Evolutionary conservation across 139 green algal species (phyloP), one percentile per base, ranked within the genome.

Genomic region (Tetraselmis chui): DNA sequence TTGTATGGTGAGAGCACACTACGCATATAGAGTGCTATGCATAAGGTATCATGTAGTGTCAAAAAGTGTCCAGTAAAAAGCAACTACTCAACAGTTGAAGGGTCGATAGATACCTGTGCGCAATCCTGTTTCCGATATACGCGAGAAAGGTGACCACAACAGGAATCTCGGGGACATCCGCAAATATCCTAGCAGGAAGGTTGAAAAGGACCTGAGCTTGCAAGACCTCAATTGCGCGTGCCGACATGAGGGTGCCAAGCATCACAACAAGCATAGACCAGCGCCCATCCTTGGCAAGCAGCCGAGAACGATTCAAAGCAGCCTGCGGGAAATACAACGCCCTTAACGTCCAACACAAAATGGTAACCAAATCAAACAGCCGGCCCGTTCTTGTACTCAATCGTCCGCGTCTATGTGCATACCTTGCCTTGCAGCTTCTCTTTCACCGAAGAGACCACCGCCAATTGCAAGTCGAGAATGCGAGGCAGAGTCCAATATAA

Each of bases 401-500:
- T 67, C 11, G 5, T 25, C 45, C 18, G 45, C 45, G 18, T 18
- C 11, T 67, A 18, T 18, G 45, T 67, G 5, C 45, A 67, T 67
- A 67, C 45, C 45, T 67, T 67, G 5, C 45, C 45, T 25, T 5
- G 18, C 45, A 67, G 18, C 45, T 18, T 67, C 45, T 67, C 45
- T 67, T 67, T 67, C 18, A 67, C 18, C 45, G 45, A 67, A 25
- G 45, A 67, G 18, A 67, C 45, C 45, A 67, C 45, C 18, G 87
- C 82, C 0, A 82, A 78, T 59, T 90, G 85, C 30, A 91, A 58
- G 31, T 75, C 77, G 24, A 90, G 30, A 0, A 91, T 84, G 27
- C 87, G 30, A 1, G 86, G 85, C 45, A 90, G 77, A 0, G 86
- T 89, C 30, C 86, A 76, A 26, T 83, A 83, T 29, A 90, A 79